Evolutionary conservation across 2,329 filamentous ascomycete species (phyloP), one percentile per base, ranked within the genome.

Genomic region (Ophiognomonia clavigignenti-juglandacearum): DNA sequence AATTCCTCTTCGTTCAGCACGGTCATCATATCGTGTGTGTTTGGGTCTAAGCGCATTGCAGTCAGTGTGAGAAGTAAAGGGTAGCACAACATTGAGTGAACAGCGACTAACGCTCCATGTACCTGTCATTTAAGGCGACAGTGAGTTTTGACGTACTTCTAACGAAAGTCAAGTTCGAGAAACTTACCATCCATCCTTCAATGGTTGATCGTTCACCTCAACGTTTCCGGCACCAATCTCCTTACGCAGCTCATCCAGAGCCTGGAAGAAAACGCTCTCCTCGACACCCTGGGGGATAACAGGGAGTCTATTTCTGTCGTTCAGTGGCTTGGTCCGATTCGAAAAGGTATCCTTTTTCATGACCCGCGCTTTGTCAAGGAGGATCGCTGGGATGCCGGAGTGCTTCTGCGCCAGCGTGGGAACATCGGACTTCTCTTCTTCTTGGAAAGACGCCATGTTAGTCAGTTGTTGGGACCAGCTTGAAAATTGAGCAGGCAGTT

Each of bases 1-100:
- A 75, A 66, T 41, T 69, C 66, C 6, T 69, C 65, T 47, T 69
- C 62, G 16, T 69, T 65, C 27, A 68, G 52, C 23, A 75, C 52
- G 46, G 67, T 56, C 51, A 63, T 62, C 55, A 64, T 62, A 43
- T 70, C 65, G 49, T 70, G 66, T 1, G 57, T 57, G 39, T 63
- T 56, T 4, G 43, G 44, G 29, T 50, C 48, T 50, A 31, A 18
- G 7, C 10, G 6, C 2, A 8, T n/a, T n/a, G n/a, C n/a, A n/a
- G n/a, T n/a, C n/a, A n/a, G n/a, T n/a, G 22, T 50, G 24, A 47
- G 29, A 10, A 31, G 11, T 4, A 10, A 29, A 10, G 44, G 8
- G n/a, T 6, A 10, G 16, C 6, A 13, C 14, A 10, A 7, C 8
- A 4, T 20, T 7, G 4, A 7, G 13, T 3, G 2, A n/a, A 14